Conservation (phyloP, 2,329 filamentous ascomycete genomes). For the Calonectria pseudoturangicola region DNA sequence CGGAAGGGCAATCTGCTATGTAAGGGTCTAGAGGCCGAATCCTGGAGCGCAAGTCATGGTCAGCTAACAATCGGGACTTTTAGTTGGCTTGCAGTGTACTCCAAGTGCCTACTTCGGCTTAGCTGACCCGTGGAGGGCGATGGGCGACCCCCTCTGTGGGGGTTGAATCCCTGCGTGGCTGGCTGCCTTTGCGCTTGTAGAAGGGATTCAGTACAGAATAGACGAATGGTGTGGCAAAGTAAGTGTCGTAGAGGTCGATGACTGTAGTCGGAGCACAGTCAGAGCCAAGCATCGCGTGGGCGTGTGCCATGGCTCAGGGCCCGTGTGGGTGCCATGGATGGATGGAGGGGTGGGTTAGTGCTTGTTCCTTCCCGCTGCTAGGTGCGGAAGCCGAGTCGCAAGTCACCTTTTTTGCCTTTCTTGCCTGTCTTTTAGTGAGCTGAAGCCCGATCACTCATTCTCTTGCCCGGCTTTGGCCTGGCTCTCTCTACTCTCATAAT, state of each 20-base stretch:
- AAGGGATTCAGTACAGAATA: conserved; percentile 8
- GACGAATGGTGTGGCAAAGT: conserved; percentile 16
- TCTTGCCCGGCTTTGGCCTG: not conserved
- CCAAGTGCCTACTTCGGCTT: conserved; percentile 40
- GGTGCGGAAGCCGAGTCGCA: conserved; percentile 21
- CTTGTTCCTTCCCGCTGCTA: conserved; percentile 30
- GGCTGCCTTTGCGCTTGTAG: conserved; percentile 20
- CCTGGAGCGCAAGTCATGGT: conserved; percentile 11
- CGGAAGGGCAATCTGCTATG: conserved; percentile 12
- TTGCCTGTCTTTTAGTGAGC: conserved; percentile 32
- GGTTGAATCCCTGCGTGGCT: conserved; percentile 24
- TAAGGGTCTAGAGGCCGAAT: conserved; percentile 19
- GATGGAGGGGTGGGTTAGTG: conserved; percentile 28
- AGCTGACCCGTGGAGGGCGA: conserved; percentile 36
- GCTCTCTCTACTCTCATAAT: not conserved
- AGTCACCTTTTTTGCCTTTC: conserved; percentile 28
- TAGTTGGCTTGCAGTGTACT: conserved; percentile 32
- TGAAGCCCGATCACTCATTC: conserved; percentile 24
- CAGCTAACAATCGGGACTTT: conserved; percentile 27
- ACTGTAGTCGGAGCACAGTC: conserved; percentile 8
- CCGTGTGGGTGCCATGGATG: conserved; percentile 28
- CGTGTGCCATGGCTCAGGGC: conserved; percentile 22
- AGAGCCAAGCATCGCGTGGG: conserved; percentile 12
- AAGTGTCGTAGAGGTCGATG: not conserved
- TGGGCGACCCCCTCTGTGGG: conserved; percentile 39